Percentiles rank a stretch among this genome's conserved stretches.
phyloP scores from a whole-genome alignment of 129 eudicot species.

The Tagetes patula region DNA sequence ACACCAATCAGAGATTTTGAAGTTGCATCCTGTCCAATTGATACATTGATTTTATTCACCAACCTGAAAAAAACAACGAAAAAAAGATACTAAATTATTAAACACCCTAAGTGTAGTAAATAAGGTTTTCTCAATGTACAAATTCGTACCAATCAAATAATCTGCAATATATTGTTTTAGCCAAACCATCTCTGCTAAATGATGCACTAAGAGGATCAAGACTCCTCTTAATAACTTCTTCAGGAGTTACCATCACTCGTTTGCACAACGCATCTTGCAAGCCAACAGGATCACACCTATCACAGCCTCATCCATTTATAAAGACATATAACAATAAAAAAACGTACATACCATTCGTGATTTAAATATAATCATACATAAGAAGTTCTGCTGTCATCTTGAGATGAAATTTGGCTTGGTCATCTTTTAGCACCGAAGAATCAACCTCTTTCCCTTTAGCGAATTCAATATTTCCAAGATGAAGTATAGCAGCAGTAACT shows the following conservation, averaged over 20 bases:
- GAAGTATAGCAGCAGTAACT: constrained; percentile 95
- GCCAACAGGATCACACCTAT: constrained; percentile 82
- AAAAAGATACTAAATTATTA: neutral
- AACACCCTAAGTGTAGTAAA: constrained; percentile 8
- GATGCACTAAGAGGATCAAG: constrained; percentile 95
- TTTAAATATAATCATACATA: constrained; percentile 47
- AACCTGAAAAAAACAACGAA: constrained; percentile 50
- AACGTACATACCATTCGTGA: constrained; percentile 13
- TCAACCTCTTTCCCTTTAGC: constrained; percentile 89
- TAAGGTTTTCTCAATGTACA: constrained; percentile 12
- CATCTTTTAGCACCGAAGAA: constrained; percentile 84
- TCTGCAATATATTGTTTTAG: constrained; percentile 87
- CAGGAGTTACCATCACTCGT: constrained; percentile 99
- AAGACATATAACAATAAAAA: constrained; percentile 11
- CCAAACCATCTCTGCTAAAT: constrained; percentile 93
- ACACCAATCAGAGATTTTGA: constrained; percentile 91
- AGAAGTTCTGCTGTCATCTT: constrained; percentile 87
- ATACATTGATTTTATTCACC: constrained; percentile 83
- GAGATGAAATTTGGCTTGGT: constrained; percentile 87
- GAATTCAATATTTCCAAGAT: constrained; percentile 91
- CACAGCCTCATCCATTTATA: constrained; percentile 19
- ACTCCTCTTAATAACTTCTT: constrained; percentile 92
- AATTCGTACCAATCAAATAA: constrained; percentile 81
- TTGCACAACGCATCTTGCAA: constrained; percentile 92
- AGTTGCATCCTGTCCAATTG: constrained; percentile 86